These are phyloP conservation scores for Pisolithus orientalis DNA, from an alignment of 768 basidiomycete species.

Conservation along the genomic window DNA sequence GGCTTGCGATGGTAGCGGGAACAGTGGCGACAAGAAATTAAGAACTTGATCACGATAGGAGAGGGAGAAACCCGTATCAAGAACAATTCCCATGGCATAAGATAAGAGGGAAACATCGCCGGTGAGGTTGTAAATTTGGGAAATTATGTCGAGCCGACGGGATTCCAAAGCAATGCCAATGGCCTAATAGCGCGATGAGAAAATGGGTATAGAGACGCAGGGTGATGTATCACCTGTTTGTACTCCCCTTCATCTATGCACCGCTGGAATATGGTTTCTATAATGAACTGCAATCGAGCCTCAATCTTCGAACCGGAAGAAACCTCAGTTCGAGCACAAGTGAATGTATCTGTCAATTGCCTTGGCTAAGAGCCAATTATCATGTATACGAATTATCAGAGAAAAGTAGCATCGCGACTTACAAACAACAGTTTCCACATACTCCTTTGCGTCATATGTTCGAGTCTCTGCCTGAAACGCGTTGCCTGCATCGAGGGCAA, in stretches of 20 bases:
- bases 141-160: constrained; percentile 79
- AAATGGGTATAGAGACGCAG: background rate
- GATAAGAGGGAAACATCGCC: constrained; percentile 74
- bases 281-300: constrained; percentile 70
- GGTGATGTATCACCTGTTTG: constrained; percentile 59
- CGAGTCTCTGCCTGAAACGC: constrained; percentile 77
- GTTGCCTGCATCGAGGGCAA: constrained; percentile 85
- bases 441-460: constrained; percentile 68
- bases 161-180: constrained; percentile 95
- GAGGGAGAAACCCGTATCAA: constrained; percentile 85
- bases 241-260: constrained; percentile 87
- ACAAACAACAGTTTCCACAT: constrained; percentile 93
- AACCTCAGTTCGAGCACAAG: constrained; percentile 51
- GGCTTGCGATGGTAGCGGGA: constrained; percentile 69
- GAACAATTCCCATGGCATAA: constrained; percentile 89
- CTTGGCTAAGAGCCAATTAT: constrained; percentile 54
- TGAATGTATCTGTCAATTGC: constrained; percentile 93
- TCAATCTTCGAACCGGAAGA: constrained; percentile 60
- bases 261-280: constrained; percentile 82
- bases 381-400: background rate
- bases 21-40: constrained; percentile 76
- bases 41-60: constrained; percentile 80
- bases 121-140: constrained; percentile 65
- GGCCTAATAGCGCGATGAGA: constrained; percentile 45
- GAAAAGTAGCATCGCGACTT: constrained; percentile 29